These are phyloP conservation scores for Cryptomeria japonica DNA, from an alignment of 75 land plant species.

Conservation along the genomic window DNA sequence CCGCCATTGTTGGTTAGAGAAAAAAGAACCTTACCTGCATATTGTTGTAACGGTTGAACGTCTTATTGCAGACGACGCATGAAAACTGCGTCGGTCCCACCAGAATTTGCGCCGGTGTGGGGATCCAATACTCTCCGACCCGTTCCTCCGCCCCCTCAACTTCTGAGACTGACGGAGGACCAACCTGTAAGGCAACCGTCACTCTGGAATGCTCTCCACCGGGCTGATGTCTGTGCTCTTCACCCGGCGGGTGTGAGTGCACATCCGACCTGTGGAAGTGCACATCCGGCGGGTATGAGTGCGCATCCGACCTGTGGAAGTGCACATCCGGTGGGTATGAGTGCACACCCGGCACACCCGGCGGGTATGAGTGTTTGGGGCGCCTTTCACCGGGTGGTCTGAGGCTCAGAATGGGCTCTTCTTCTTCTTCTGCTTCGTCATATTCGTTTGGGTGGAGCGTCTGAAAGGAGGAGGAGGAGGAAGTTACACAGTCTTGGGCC, in stretches of 20 bases:
- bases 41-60: conserved; percentile 79
- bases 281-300: too few species aligned
- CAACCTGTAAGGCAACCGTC: conserved; percentile 37
- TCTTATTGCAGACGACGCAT: conserved; percentile 67
- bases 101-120: conserved; percentile 78
- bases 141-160: not conserved
- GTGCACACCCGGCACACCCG: too few species aligned
- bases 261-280: too few species aligned
- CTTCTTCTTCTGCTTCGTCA: not conserved
- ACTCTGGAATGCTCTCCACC: conserved; percentile 13
- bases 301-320: too few species aligned
- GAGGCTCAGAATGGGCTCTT: not conserved
- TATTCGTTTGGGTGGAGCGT: not conserved
- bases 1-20: not conserved
- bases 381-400: conserved; percentile 3
- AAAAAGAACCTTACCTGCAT: conserved; percentile 49
- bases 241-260: not conserved
- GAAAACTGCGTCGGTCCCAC: conserved; percentile 82
- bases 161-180: conserved; percentile 17
- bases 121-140: conserved; percentile 64
- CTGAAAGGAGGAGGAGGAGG: not conserved
- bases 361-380: too few species aligned
- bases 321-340: too few species aligned
- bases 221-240: not conserved
- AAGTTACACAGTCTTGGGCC: not conserved